Percentiles rank a stretch among this genome's conserved stretches.
These are phyloP conservation scores for Cercospora zeina DNA, from an alignment of 2,329 filamentous ascomycete species.

Conservation along the genomic window DNA sequence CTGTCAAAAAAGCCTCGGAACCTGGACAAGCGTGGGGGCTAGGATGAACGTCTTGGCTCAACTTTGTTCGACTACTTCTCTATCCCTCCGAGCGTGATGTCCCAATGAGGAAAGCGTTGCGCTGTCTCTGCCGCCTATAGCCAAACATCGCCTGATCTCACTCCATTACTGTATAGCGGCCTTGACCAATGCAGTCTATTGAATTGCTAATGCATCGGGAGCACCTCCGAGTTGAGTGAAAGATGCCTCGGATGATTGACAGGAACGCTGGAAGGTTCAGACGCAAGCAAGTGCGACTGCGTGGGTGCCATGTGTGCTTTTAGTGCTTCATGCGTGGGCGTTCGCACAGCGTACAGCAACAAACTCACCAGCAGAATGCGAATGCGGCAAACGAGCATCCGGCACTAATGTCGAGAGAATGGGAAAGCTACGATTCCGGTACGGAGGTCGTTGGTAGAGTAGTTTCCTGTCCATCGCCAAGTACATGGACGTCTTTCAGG, in stretches of 20 bases:
- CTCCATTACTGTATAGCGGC: neutral
- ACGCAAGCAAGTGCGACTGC: slow-evolving; percentile 3
- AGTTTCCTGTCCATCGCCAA: neutral
- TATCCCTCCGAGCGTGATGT: neutral
- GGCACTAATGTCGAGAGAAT: neutral
- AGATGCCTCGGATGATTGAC: slow-evolving; percentile 16
- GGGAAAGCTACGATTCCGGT: neutral
- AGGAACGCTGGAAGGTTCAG: slow-evolving; percentile 6
- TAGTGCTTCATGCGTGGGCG: slow-evolving; percentile 4
- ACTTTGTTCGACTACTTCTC: neutral
- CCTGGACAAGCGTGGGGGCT: neutral
- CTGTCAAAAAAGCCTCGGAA: neutral
- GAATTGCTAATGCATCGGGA: slow-evolving; percentile 2
- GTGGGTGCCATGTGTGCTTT: slow-evolving; percentile 17
- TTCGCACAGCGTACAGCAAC: neutral
- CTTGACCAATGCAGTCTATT: neutral
- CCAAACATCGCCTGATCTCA: neutral
- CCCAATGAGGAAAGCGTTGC: neutral
- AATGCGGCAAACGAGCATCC: neutral
- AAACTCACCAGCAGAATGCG: neutral
- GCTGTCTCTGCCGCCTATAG: neutral
- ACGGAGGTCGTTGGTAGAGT: neutral
- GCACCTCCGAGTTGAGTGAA: neutral
- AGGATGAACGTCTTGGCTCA: neutral
- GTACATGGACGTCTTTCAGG: neutral